Base-by-base conservation (phyloP, 2,329 filamentous ascomycete genomes). In the Ophiostoma perfectum region DNA sequence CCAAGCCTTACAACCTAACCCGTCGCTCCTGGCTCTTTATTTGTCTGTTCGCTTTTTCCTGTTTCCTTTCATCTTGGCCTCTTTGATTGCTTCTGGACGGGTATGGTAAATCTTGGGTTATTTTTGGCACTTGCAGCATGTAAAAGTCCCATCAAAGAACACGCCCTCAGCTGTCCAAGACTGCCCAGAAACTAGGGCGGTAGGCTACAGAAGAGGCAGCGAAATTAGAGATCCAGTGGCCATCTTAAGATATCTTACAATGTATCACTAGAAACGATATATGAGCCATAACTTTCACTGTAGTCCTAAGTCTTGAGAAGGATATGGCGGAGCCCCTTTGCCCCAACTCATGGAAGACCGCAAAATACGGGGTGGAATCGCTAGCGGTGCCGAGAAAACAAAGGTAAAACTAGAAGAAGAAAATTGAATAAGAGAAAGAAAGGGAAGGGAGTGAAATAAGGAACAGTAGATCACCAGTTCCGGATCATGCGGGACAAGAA, bases 401-500 rank as follows among this genome's bases (percentile, higher is more conserved):
- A 39, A 62, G 36, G 14, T 12, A 36, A 9, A 41, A n/a, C 38
- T 62, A 60, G 38, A 39, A 62, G 36, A 41, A 41, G 5, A 58
- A 49, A 62, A 52, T 52, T 58, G 52, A 11, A 60, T 9, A 63
- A 44, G 27, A 27, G 27, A 27, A 27, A 27, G 27, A 27, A 27
- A 27, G 27, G 27, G 27, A 27, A 27, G 27, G 27, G 27, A 27
- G 27, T 27, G 7, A 55, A 49, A 49, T 49, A 18, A 36, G 12
- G 49, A 52, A 64, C 58, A 62, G 58, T 14, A 62, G 58, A 63
- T 42, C 60, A 16, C 11, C 16, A 63, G 16, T 42, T 11, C 39
- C 60, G 60, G 60, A 63, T 63, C 38, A 42, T 18, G 60, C 60
- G 60, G 42, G 42, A 64, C 41, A 64, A 47, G 42, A 55, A 47